Evolutionary conservation across 2,329 filamentous ascomycete species (phyloP), one percentile per base, ranked within the genome.

Genomic region (Podosphaera fusca): DNA sequence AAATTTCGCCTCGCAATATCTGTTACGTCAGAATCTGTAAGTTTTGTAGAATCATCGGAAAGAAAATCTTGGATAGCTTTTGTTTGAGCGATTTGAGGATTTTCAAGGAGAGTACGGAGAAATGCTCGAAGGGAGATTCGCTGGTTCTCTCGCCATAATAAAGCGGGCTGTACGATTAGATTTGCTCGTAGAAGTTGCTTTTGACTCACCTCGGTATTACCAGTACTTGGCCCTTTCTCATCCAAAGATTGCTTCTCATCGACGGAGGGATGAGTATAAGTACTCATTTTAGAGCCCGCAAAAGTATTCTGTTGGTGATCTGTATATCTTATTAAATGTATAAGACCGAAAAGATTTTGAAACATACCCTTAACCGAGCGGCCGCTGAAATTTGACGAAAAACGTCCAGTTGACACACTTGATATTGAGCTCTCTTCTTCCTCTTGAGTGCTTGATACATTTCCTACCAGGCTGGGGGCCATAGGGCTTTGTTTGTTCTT

Each of bases 61-160:
- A 98, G 70, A 63, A 98, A 98, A 1, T 94, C 85, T 56, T 81
- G 72, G 71, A 98, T 85, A 0, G 89, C 82, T 65, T 82, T 85
- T 0, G 88, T 94, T 58, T 81, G 79, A 40, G 89, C 86, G 59
- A 94, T 81, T 60, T 88, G 84, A 38, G 84, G 80, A 63, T 95
- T 94, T 52, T 90, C 80, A 33, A 98, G 71, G 10, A 96, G 74
- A 29, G 83, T 87, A 47, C 92, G 80, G n/a, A 98, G 71, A 67
- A 92, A 96, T 0, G 92, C 89, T 56, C 92, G 79, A 3, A 98
- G 74, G 1, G 90, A 96, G 21, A 96, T 85, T 62, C 92, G 80
- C 70, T 96, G 92, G 62, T 81, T 84, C 71, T 98, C 92, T 46
- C 92, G 79, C 72, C 85, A 89, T 14, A 96, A 72, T 0, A 79